Evolutionary conservation across 1,139 yeast genomes (phyloP), one percentile per base, ranked within the genome.

Genomic region (Debaryomycetaceae sp.): DNA sequence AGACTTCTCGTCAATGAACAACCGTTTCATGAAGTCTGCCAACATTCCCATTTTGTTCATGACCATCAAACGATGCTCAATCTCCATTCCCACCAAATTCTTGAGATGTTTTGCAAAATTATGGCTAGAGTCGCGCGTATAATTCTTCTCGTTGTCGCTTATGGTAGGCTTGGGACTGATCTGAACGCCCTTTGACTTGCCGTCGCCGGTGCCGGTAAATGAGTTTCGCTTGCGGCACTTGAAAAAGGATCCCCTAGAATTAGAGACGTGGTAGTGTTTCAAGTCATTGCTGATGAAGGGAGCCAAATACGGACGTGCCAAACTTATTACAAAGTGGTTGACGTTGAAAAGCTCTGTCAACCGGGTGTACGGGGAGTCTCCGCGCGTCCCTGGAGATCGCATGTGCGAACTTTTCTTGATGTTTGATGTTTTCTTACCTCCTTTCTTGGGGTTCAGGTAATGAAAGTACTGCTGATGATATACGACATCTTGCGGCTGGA

Each of bases 311-410:
- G 97, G 96, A 35, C 96, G 68, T 10, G 97, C 95, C 40, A 87
- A 63, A 21, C 95, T 81, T 1, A 86, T 85, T 16, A 90, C 67
- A 45, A 85, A 87, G 51, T 86, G 92, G 53, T 90, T 90, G 15
- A 90, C 97, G 45, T 90, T 90, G 58, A 87, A 90, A 34, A 87
- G 64, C 49, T 90, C 97, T 0, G 96, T 81, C 28, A 90, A 66
- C 34, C 95, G 62, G 1, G 93, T 81, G 49, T 87, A 90, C 0
- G 95, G 93, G 5, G 83, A 74, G 30, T 54, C 56, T 12, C 55
- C 55, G 31, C 50, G 49, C 13, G 47, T 37, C 32, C 51, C 50
- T 29, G 40, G 43, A 22, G 38, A 42, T 27, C 41, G 44, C 11
- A 28, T 26, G 5, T 26, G 33, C 10, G 32, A 39, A 4, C 16